Evolutionary conservation across 1,284 basidiomycete species (phyloP), one percentile per base, ranked within the genome.

Genomic region (Anthracocystis panici-leucophaei): DNA sequence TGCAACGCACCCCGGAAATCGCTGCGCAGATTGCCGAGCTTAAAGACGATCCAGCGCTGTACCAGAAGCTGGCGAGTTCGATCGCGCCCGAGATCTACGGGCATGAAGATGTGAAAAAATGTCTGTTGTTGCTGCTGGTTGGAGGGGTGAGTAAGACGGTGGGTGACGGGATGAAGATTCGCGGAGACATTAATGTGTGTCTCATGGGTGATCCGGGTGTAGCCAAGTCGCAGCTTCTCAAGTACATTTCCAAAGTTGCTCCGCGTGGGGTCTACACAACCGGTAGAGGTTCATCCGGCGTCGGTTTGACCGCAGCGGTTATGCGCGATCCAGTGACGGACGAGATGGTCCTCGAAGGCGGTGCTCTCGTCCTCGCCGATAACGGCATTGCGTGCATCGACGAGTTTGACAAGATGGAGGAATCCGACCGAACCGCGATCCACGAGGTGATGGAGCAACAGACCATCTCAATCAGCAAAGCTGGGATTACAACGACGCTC

Each of bases 381-480:
- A 99, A 99, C 80, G 97, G 97, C 35, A 99, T 99, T 82, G 97
- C 95, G 87, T 99, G 96, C 86, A 99, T 99, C 78, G 97, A 99
- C 83, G 97, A 99, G 85, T 99, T 99, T 85, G 97, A 99, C 88
- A 99, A 99, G 87, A 99, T 99, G 97, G 97, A 99, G 78, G 97
- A 99, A 86, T 87, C 93, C 2, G 97, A 99, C 86, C 90, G 97
- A 70, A 99, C 97, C 0, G 94, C 97, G 14, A 99, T 99, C 74
- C 97, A 99, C 88, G 97, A 99, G 89, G 97, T 99, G 62, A 99
- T 99, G 97, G 96, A 99, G 86, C 96, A 99, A 85, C 96, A 99
- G 87, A 99, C 97, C 2, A 99, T 99, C 74, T 97, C 94, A 3
- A 99, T 99, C 78, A 95, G 95, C 48, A 99, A 99, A 87, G 97